phyloP scores from a whole-genome alignment of 2,329 filamentous ascomycete species.

The Plectosphaerella sp. region DNA sequence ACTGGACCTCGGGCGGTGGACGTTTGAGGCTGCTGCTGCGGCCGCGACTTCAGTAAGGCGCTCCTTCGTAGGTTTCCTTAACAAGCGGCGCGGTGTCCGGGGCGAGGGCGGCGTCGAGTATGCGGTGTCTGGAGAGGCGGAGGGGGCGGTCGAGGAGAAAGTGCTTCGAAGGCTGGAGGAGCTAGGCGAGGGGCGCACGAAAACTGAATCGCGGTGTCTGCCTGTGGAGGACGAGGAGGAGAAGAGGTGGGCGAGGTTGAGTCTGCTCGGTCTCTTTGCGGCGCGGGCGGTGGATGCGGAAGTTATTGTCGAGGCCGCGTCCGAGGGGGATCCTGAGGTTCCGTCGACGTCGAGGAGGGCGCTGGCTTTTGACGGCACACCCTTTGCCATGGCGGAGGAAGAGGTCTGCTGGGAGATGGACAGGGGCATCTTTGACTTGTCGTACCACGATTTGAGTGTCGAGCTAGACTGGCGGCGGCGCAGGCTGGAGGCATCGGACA shows the following conservation, averaged over 20 bases:
- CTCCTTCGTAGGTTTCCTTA: constrained; percentile 31
- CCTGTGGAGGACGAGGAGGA: no score
- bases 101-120: constrained; percentile 17
- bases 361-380: constrained; percentile 42
- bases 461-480: constrained; percentile 48
- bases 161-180: constrained; percentile 25
- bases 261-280: constrained; percentile 12
- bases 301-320: not conserved
- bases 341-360: constrained; percentile 42
- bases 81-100: constrained; percentile 20
- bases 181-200: not conserved
- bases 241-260: not conserved
- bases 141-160: constrained; percentile 39
- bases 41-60: constrained; percentile 17
- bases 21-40: not conserved
- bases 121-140: constrained; percentile 21
- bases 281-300: constrained; percentile 2
- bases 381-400: constrained; percentile 54
- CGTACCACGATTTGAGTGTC: constrained; percentile 54
- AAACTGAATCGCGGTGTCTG: not conserved
- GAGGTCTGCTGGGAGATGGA: constrained; percentile 57
- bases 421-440: constrained; percentile 50
- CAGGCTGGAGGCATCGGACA: constrained; percentile 38
- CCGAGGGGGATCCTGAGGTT: constrained; percentile 19
- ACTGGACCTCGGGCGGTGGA: constrained; percentile 7